Base-by-base conservation (phyloP, 495 filamentous ascomycete genomes). In the Lentithecium fluviatile region DNA sequence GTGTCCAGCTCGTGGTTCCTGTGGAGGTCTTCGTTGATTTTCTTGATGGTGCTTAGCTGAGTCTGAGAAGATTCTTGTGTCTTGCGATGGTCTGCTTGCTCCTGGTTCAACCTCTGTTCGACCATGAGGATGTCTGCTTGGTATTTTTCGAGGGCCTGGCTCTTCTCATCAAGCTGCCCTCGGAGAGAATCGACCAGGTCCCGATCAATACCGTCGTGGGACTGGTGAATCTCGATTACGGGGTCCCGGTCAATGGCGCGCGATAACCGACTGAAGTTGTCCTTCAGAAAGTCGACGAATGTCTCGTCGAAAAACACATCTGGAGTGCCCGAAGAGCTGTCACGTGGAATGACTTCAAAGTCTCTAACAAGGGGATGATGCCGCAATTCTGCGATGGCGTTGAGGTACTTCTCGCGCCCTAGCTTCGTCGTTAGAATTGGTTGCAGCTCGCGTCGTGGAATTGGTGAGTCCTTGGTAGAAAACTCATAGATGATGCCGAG, bases 401-500 rank as follows among this genome's bases (percentile, higher is more conserved):
- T 90, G 45, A 95, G 84, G 67, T 95, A 99, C 68, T 86, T 85
- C 65, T 96, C 91, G 62, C 93, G 83, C 24, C 91, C 90, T 67
- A 97, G 83, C 48, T 86, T 84, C 26, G 86, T 85, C 38, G 84
- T 81, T 42, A 99, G 80, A 48, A 97, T 82, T 36, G 88, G 84
- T 68, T 94, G 89, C 47, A 97, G 76, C 7, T 87, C 92, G 23
- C 83, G 82, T 51, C 94, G 85, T 10, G 93, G 83, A 55, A 97
- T 85, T 5, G 95, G 92, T 0, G 92, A 97, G 71, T 97, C 92
- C 69, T 95, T 96, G 10, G 92, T 96, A 19, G 92, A 97, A 66
- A 97, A 99, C 68, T 99, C 94, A 69, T 97, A 99, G 23, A 96
- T 77, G 32, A 95, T 88, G 34, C 92, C 95, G 4, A 96, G 77